Conservation (phyloP, 768 basidiomycete genomes). For the Lentinus brumalis region DNA sequence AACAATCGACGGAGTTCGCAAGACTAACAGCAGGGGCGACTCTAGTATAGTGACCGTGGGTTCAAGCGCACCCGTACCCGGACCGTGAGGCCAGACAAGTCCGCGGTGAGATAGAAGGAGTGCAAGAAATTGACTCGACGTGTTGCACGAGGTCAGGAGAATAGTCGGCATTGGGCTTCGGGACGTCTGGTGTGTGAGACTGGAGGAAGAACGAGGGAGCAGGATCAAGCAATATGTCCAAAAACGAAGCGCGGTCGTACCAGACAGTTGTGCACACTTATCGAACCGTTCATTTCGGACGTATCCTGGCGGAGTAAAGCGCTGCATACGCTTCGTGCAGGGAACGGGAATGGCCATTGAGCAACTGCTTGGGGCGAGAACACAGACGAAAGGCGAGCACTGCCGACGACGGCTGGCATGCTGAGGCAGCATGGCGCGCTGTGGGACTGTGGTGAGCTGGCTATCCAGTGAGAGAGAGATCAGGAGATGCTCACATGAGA, state of each 20-base stretch:
- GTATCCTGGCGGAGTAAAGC: background rate
- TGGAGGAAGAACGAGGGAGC: background rate
- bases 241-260: constrained; percentile 1
- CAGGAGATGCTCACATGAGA: background rate
- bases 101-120: background rate
- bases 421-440: background rate
- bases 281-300: constrained; percentile 4
- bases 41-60: background rate
- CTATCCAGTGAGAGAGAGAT: background rate
- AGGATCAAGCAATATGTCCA: constrained; percentile 8
- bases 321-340: constrained; percentile 2
- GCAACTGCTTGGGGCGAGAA: background rate
- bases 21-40: background rate
- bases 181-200: background rate
- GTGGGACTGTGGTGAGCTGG: background rate
- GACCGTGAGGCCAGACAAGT: background rate
- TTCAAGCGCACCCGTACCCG: background rate
- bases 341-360: background rate
- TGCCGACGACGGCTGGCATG: background rate
- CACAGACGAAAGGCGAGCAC: background rate
- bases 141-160: background rate
- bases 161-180: background rate
- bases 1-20: background rate
- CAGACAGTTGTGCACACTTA: constrained; percentile 8
- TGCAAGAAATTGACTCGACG: background rate